Base-by-base conservation (phyloP, 768 basidiomycete genomes). In the Boletus coccyginus region DNA sequence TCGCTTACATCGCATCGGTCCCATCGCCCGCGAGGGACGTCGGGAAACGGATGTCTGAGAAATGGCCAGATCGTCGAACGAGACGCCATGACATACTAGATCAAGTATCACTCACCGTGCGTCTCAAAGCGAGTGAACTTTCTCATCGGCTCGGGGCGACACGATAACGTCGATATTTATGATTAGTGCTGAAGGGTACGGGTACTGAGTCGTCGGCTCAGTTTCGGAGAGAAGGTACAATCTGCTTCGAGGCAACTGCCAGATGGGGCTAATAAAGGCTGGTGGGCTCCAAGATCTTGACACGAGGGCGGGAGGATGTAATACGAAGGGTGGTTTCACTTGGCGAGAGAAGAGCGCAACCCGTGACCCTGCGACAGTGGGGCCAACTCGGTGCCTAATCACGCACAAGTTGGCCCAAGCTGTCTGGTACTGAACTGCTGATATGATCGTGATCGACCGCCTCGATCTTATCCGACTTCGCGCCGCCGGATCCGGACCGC, bases 41-140 rank as follows among this genome's bases (percentile, higher is more conserved):
- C 1, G 92, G 93, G 74, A 94, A 96, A 31, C 92, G 87, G 42
- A 94, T 80, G 75, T 94, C 92, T 92, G 56, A 8, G 24, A 38
- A 27, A 24, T 17, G 21, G 21, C 12, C 8, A 1, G 3, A 19
- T 11, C 35, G 32, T 46, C 27, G 29, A 33, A 41, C 16, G 21
- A 36, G 41, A 19, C 33, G 14, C 13, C 42, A 29, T 27, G 27
- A 27, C 27, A 39, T 10, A 17, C 24, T 17, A 33, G 32, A 14
- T 8, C 35, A n/a, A 27, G n/a, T n/a, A 35, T 19, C 27, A 3
- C 32, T 49, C 49, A 80, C 85, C 85, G 61, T 83, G 81, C 12
- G 75, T 83, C 59, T 83, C 77, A 60, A 75, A 83, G 44, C 73
- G 77, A 3, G 78, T 82, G 56, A 86, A 84, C 43, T 70, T 81